Base-by-base conservation (phyloP, 441 rosid genomes). In the Mallotus japonicus region DNA sequence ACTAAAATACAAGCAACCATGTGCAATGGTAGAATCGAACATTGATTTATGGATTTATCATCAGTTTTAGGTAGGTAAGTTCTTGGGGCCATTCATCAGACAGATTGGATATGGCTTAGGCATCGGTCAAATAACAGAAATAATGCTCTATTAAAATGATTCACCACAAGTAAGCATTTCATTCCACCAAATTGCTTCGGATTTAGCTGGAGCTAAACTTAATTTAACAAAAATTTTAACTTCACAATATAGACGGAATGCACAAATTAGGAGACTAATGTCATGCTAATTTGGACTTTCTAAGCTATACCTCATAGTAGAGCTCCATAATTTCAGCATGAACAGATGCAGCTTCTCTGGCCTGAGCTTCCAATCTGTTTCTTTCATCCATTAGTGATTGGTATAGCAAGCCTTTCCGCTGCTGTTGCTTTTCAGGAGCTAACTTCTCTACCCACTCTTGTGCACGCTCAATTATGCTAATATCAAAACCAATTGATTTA, bases 311-410 rank as follows among this genome's bases (percentile, higher is more conserved):
- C 99, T 95, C 93, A 51, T 14, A 69, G 83, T 87, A 85, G 74
- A 89, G 86, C 58, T 79, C 79, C 95, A 85, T 85, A 72, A 86
- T 73, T 73, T 90, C 89, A 72, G 75, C 80, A 81, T 89, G 90
- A 77, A 90, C 78, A 59, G 84, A 85, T 74, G 87, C 82, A 74
- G 89, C 84, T 82, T 75, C 82, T 51, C 71, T 78, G 49, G 86
- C 85, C 82, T 90, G 93, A 73, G 82, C 84, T 74, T 91, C 89
- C 76, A 95, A 79, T 75, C 76, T 84, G 82, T 78, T 82, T 74
- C 91, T 92, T 79, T 95, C 99, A 80, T 88, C 90, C 79, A 80
- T 67, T 60, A 95, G 88, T 14, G 98, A 91, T 75, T 85, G 88
- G 80, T 89, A 91, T 19, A 92, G 74, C 44, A 82, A 73, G 62